Percentiles rank a stretch among this genome's conserved stretches.
Conservation (phyloP, 805 yeast species). For the Komagataella ulmi region DNA sequence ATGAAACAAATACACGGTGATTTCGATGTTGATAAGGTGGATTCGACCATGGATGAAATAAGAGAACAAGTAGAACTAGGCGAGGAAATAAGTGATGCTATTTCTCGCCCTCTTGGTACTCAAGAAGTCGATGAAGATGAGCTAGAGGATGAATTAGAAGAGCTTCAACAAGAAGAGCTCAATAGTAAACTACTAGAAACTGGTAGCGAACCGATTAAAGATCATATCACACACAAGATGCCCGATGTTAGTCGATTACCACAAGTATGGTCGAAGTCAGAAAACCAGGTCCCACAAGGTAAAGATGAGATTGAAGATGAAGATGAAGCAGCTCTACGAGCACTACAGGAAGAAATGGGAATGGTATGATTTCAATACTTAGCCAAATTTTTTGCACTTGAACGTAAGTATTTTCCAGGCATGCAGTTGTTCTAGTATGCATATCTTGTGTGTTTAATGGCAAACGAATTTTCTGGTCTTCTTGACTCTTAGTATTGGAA, state of each 20-base stretch:
- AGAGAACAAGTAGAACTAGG: slow-evolving; percentile 93
- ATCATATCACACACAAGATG: slow-evolving; percentile 13
- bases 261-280: slow-evolving; percentile 11
- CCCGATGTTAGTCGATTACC: slow-evolving; percentile 37
- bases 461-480: no score
- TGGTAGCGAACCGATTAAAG: slow-evolving; percentile 21
- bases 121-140: slow-evolving; percentile 75
- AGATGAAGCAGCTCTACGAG: slow-evolving; percentile 71
- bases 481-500: neutral
- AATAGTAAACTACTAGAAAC: slow-evolving; percentile 42
- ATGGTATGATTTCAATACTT: slow-evolving; percentile 21
- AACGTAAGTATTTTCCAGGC: neutral
- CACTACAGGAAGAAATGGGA: slow-evolving; percentile 81
- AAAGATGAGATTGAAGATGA: slow-evolving; percentile 56
- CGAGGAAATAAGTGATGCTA: slow-evolving; percentile 93
- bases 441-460: no score
- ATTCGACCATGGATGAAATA: slow-evolving; percentile 94
- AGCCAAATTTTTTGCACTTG: neutral
- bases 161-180: slow-evolving; percentile 69
- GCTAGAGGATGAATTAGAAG: slow-evolving; percentile 86
- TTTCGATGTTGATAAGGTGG: slow-evolving; percentile 91
- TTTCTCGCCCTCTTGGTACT: slow-evolving; percentile 77
- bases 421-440: neutral
- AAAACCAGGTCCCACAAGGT: slow-evolving; percentile 24
- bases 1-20: slow-evolving; percentile 95